Evolutionary conservation across 257 asterid genomes (phyloP), one percentile per base, ranked within the genome.

Genomic region (Paulownia fortunei): DNA sequence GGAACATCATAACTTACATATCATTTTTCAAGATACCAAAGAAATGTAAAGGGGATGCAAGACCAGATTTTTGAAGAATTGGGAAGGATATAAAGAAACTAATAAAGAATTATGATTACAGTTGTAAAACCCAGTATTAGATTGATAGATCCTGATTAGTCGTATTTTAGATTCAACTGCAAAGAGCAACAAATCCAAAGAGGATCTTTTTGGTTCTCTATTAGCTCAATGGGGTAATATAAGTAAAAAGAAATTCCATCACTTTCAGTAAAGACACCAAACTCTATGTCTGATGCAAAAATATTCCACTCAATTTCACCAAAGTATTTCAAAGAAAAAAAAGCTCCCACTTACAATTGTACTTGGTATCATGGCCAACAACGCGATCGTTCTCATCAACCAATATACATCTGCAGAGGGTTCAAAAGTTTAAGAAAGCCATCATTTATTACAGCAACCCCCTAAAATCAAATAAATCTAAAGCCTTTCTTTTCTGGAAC

Each of bases 281-380:
- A 56, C 13, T 21, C 11, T 44, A 1, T 13, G 36, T 18, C 19
- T 4, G 13, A 36, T 59, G 27, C 0, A n/a, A 41, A 77, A 18
- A 6, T 0, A n/a, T 8, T 55, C 61, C 13, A 6, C 61, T 55
- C 26, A 6, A 24, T 23, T 42, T 21, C 61, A 58, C 18, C 32
- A 23, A 75, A 72, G 19, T 6, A 42, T 27, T 6, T 24, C 11
- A 18, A 52, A 18, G 37, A 64, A 58, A 41, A 12, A 39, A 77
- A 34, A 63, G 58, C 8, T 46, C 39, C 30, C n/a, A 79, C 94
- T 87, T 85, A 91, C 96, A 91, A 19, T 91, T 91, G 82, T 91
- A 91, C 69, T 91, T 91, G 77, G 91, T 84, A 59, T 91, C 96
- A 76, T 91, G 96, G 42, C 96, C 96, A 41, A 87, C 84, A 32